phyloP scores from a whole-genome alignment of 2,329 filamentous ascomycete genomes.

The Fusarium sp. region DNA sequence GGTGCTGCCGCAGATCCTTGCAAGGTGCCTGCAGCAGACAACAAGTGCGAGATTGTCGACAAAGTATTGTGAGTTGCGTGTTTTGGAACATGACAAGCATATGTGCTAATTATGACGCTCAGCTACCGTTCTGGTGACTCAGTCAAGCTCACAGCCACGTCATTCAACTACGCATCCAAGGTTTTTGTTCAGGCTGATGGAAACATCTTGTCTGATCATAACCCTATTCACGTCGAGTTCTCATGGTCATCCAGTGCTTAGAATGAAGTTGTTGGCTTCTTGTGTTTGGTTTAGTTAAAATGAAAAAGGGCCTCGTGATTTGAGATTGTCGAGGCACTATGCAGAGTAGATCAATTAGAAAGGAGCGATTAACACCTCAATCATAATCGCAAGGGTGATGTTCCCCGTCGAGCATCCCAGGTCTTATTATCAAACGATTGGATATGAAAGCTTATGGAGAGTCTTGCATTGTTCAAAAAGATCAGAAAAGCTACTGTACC shows the following conservation, averaged over 20 bases:
- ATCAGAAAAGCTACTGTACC: background rate
- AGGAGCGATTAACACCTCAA: background rate
- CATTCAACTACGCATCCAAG: constrained; percentile 65
- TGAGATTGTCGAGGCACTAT: background rate
- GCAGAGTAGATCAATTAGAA: no score
- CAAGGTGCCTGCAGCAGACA: constrained; percentile 65
- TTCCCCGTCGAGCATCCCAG: background rate
- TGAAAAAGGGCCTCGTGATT: no score
- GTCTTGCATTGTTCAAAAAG: background rate
- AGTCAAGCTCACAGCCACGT: constrained; percentile 59
- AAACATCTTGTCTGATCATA: constrained; percentile 71
- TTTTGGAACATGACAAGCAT: no score
- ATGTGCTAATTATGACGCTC: background rate
- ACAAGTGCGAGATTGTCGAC: constrained; percentile 73
- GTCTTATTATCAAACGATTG: background rate
- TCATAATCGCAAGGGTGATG: background rate
- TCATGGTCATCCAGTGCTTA: constrained; percentile 42
- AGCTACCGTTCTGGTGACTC: constrained; percentile 64
- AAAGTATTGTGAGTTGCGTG: constrained; percentile 63
- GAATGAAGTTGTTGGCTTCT: background rate
- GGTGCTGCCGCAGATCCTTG: constrained; percentile 58
- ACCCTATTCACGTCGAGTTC: constrained; percentile 70
- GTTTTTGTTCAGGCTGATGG: constrained; percentile 69
- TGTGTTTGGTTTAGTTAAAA: background rate
- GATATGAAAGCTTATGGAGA: background rate